These are phyloP conservation scores for Hirsutella minnesotensis DNA, from an alignment of 2,329 filamentous ascomycete species.

Conservation along the genomic window DNA sequence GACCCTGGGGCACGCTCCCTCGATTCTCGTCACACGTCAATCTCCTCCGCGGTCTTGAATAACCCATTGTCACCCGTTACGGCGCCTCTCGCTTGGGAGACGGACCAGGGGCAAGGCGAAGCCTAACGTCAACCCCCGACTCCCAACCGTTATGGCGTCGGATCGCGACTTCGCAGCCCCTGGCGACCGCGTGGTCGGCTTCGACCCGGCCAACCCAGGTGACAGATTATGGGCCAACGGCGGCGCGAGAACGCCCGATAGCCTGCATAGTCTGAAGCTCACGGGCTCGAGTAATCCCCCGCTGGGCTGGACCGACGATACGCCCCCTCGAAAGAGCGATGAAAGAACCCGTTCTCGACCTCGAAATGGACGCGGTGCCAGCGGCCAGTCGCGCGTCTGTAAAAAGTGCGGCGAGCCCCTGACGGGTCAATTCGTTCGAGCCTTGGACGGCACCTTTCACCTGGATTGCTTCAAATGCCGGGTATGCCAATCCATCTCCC, in stretches of 20 bases:
- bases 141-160: constrained; percentile 28
- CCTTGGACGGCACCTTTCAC: constrained; percentile 87
- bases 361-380: constrained; percentile 41
- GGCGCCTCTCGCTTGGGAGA: neutral
- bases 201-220: constrained; percentile 18
- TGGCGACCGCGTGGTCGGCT: constrained; percentile 13
- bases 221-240: constrained; percentile 26
- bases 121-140: constrained; percentile 9
- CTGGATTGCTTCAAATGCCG: constrained; percentile 96
- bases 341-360: constrained; percentile 47
- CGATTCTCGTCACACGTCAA: constrained; percentile 19
- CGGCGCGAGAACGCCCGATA: constrained; percentile 24
- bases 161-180: constrained; percentile 30
- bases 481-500: constrained; percentile 43
- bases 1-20: constrained; percentile 18
- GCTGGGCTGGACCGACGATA: constrained; percentile 27
- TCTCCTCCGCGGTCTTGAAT: constrained; percentile 15
- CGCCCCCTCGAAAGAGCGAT: constrained; percentile 31
- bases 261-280: constrained; percentile 19
- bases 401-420: constrained; percentile 82
- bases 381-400: constrained; percentile 54
- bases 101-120: neutral
- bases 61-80: neutral
- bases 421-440: constrained; percentile 91
- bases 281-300: constrained; percentile 17